phyloP scores from a whole-genome alignment of 2,329 filamentous ascomycete genomes.

The Xylaria sp. region DNA sequence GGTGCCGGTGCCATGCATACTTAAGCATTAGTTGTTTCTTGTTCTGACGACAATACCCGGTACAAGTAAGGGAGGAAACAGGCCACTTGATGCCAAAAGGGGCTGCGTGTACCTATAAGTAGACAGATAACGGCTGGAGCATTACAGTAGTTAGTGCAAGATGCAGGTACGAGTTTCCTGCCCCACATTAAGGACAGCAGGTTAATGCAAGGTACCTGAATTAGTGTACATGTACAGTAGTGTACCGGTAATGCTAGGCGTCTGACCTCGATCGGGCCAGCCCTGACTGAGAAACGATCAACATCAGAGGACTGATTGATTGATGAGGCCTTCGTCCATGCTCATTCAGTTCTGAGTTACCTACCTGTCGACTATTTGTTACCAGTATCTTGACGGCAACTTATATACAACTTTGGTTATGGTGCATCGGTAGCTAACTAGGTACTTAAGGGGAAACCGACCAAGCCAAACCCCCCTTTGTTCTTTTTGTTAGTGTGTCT shows the following conservation, averaged over 20 bases:
- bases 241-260: background rate
- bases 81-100: conserved; percentile 5
- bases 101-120: conserved; percentile 8
- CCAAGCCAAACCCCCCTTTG: background rate
- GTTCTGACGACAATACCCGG: background rate
- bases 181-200: conserved; percentile 16
- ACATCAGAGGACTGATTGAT: background rate
- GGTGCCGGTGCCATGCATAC: background rate
- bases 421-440: background rate
- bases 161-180: conserved; percentile 28
- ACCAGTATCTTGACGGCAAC: background rate
- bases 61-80: background rate
- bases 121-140: background rate
- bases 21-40: background rate
- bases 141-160: no score
- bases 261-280: conserved; percentile 21
- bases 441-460: background rate
- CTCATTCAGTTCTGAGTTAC: background rate
- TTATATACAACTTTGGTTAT: background rate
- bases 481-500: background rate
- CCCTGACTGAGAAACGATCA: conserved; percentile 25
- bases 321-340: background rate
- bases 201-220: conserved; percentile 34
- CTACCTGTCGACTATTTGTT: background rate
- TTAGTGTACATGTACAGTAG: no score